Percentiles rank a stretch among this genome's conserved stretches.
These are phyloP conservation scores for Fistulinella prunicolor DNA, from an alignment of 768 basidiomycete species.

Conservation along the genomic window DNA sequence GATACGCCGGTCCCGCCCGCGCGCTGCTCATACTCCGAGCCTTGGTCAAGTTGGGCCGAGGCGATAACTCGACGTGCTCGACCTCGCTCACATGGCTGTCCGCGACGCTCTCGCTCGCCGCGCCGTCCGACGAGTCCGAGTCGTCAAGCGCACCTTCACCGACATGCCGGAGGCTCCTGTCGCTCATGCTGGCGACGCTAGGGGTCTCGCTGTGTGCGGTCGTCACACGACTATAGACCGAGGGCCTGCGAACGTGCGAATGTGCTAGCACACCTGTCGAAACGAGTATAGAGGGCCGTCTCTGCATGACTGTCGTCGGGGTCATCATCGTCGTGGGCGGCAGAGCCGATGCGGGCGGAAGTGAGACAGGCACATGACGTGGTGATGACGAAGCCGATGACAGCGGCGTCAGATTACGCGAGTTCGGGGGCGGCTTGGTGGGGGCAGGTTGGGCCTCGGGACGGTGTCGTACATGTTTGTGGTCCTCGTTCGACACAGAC, in stretches of 20 bases:
- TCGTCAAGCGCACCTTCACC: conserved; percentile 79
- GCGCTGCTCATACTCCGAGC: conserved; percentile 34
- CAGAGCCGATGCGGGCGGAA: conserved; percentile 32
- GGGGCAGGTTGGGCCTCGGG: conserved; percentile 15
- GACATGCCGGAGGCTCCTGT: conserved; percentile 55
- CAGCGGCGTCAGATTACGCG: conserved; percentile 51
- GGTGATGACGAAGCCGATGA: conserved; percentile 63
- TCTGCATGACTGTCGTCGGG: conserved; percentile 41
- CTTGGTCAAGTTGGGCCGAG: conserved; percentile 32
- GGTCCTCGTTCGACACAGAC: conserved; percentile 24
- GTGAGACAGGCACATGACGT: conserved; percentile 34
- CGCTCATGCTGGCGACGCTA: conserved; percentile 36
- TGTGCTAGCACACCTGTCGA: conserved; percentile 34
- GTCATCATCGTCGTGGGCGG: conserved; percentile 41
- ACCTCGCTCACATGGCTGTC: conserved; percentile 28
- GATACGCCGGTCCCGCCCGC: conserved; percentile 38
- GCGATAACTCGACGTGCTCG: conserved; percentile 30
- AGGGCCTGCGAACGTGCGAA: conserved; percentile 33
- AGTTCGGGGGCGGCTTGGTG: conserved; percentile 34
- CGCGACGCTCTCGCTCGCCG: conserved; percentile 16
- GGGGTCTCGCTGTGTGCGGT: conserved; percentile 31
- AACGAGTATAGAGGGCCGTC: conserved; percentile 40
- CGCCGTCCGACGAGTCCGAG: conserved; percentile 58
- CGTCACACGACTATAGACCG: conserved; percentile 40
- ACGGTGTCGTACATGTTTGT: conserved; percentile 20